A percentile compares a stretch with the other conserved stretches of the same genome.
These are phyloP conservation scores for Nitzschia putrida DNA, from an alignment of 108 stramenopile species.

Conservation along the genomic window DNA sequence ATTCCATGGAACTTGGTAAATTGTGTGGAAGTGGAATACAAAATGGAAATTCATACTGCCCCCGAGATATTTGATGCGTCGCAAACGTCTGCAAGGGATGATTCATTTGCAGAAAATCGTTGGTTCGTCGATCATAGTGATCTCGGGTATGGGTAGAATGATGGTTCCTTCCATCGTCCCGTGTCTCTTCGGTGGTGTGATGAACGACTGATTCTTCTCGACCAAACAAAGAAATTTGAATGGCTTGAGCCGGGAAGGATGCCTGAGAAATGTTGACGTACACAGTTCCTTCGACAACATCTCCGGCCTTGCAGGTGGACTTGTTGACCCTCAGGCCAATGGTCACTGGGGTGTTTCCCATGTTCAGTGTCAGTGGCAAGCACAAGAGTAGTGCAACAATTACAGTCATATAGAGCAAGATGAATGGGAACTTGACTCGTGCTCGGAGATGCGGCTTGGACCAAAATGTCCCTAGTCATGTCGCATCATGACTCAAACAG, in stretches of 20 bases:
- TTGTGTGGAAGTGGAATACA: constrained; percentile 5
- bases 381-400: too few species aligned
- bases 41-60: constrained; percentile 36
- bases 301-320: constrained; percentile 1
- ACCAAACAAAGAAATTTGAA: constrained; percentile 7
- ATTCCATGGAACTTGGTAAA: constrained; percentile 24
- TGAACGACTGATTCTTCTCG: constrained; percentile 14
- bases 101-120: constrained; percentile 18
- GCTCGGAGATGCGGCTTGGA: too few species aligned
- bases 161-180: background rate
- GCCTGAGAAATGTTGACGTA: constrained; percentile 10
- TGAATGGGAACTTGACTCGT: too few species aligned
- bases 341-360: constrained; percentile 36
- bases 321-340: constrained; percentile 22
- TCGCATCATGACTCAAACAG: too few species aligned
- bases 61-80: constrained; percentile 6
- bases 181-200: constrained; percentile 6
- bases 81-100: constrained; percentile 17
- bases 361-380: too few species aligned
- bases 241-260: background rate
- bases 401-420: too few species aligned
- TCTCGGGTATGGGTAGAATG: constrained; percentile 10
- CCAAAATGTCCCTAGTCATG: too few species aligned
- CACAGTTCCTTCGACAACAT: constrained; percentile 14
- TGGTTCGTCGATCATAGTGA: constrained; percentile 23